A percentile compares a stretch with the other conserved stretches of the same genome.
Evolutionary conservation across 2,329 filamentous ascomycete genomes (phyloP).

Genomic region (Raffaelea ambrosiae): DNA sequence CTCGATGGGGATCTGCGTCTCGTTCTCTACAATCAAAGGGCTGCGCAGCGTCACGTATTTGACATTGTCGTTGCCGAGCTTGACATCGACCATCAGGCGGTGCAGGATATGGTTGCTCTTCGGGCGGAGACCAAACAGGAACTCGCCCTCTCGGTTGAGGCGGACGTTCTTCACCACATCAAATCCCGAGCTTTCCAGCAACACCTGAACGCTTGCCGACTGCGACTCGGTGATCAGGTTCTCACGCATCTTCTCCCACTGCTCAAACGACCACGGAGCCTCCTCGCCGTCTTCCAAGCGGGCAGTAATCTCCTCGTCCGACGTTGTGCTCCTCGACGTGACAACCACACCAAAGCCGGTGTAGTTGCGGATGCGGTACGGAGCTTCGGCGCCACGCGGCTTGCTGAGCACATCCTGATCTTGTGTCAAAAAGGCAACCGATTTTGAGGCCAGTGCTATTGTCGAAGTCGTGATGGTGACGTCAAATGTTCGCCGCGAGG

Average conservation of each 20-base stretch:
- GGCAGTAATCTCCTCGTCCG: conserved; percentile 62
- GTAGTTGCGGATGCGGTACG: conserved; percentile 90
- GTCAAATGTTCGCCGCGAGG: conserved; percentile 85
- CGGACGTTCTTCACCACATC: conserved; percentile 82
- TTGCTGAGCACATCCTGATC: conserved; percentile 92
- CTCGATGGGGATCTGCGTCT: conserved; percentile 93
- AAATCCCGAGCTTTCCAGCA: conserved; percentile 88
- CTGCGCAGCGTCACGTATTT: conserved; percentile 96
- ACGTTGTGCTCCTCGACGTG: conserved; percentile 62
- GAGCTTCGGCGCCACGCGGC: conserved; percentile 81
- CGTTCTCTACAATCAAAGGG: conserved; percentile 86
- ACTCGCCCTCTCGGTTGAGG: conserved; percentile 90
- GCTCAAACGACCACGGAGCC: conserved; percentile 91
- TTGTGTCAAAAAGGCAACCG: conserved; percentile 77
- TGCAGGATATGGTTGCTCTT: conserved; percentile 80
- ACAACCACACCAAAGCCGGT: conserved; percentile 87
- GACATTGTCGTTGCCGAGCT: conserved; percentile 86
- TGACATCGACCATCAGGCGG: conserved; percentile 84
- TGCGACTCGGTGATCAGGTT: conserved; percentile 77
- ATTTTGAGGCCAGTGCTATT: conserved; percentile 88
- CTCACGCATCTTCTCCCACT: conserved; percentile 93
- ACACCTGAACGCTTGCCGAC: conserved; percentile 66
- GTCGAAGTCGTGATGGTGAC: conserved; percentile 88
- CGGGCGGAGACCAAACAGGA: conserved; percentile 79
- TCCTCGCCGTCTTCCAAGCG: conserved; percentile 85